Base-by-base conservation (phyloP, 2,329 filamentous ascomycete species). In the Trichophyton simii region DNA sequence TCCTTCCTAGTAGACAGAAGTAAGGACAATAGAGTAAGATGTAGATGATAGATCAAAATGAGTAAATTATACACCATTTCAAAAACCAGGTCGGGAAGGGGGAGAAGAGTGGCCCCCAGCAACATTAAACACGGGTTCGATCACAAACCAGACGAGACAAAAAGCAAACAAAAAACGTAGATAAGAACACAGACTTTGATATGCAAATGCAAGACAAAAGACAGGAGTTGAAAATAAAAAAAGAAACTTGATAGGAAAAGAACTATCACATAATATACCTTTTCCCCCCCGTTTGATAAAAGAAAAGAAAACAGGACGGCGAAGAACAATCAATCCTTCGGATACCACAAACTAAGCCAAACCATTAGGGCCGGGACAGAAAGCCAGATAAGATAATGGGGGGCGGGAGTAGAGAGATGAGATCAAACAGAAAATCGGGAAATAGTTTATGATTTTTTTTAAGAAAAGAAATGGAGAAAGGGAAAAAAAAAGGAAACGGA, bases 221-320 rank as follows among this genome's bases (percentile, higher is more conserved):
- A 42, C 46, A 61, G 57, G 46, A 63, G 52, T 28, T 22, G 31
- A 41, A 61, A 61, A 54, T 52, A 15, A 60, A 54, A 58, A 41
- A 63, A 64, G 36, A 44, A 44, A 57, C 25, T 44, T 44, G 60
- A 55, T 59, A 59, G 50, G 20, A 55, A 38, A 55, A 36, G 22
- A 55, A 59, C n/a, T 58, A 62, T 62, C 61, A 52, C 59, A 61
- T 62, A 59, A 63, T 60, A 59, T 57, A 62, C 54, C 61, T 52
- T 60, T 60, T 59, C 22, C 44, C 59, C 34, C 34, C 58, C 42
- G 41, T 48, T 38, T 36, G 28, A 34, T 18, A 60, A 34, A 52
- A 46, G 11, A 48, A 58, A 55, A 59, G n/a, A 60, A 20, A 64
- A 63, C 60, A 61, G 57, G 52, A 61, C 60, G 64, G 60, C 7